Evolutionary conservation across 2,329 filamentous ascomycete species (phyloP).

Genomic region (Microdochium paspali): DNA sequence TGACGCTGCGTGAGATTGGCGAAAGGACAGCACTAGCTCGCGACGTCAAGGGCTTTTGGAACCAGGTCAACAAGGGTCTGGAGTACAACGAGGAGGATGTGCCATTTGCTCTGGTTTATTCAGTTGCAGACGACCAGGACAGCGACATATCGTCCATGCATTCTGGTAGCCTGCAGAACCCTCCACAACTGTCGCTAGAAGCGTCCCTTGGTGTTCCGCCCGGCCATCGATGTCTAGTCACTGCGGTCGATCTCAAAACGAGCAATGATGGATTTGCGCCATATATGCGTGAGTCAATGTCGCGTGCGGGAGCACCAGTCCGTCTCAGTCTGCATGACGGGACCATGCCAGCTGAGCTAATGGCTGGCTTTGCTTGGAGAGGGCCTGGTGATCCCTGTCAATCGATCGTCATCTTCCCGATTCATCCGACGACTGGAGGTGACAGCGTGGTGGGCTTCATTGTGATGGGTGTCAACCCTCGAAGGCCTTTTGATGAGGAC

Average conservation of each 20-base stretch:
- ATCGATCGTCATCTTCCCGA: slow-evolving; percentile 67
- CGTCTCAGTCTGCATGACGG: slow-evolving; percentile 58
- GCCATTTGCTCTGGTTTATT: slow-evolving; percentile 71
- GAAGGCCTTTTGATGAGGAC: slow-evolving; percentile 70
- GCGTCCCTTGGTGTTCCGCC: slow-evolving; percentile 59
- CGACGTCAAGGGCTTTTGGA: slow-evolving; percentile 67
- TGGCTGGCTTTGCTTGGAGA: slow-evolving; percentile 59
- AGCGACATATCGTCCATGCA: slow-evolving; percentile 65
- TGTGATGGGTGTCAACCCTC: slow-evolving; percentile 68
- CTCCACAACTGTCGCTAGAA: slow-evolving; percentile 60
- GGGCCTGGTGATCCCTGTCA: slow-evolving; percentile 63
- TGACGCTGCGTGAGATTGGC: slow-evolving; percentile 68
- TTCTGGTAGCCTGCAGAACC: slow-evolving; percentile 52
- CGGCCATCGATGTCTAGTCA: slow-evolving; percentile 51
- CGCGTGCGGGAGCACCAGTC: slow-evolving; percentile 53
- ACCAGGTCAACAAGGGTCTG: slow-evolving; percentile 56
- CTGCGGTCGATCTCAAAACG: slow-evolving; percentile 57
- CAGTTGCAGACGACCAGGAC: slow-evolving; percentile 59
- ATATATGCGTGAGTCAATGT: slow-evolving; percentile 67
- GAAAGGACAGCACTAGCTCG: slow-evolving; percentile 65
- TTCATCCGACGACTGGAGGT: slow-evolving; percentile 63
- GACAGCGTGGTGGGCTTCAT: slow-evolving; percentile 70
- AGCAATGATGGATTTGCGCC: slow-evolving; percentile 67
- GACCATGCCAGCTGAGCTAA: slow-evolving; percentile 53
- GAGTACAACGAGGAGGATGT: slow-evolving; percentile 68